Evolutionary conservation across 2,329 filamentous ascomycete species (phyloP), one percentile per base, ranked within the genome.

Genomic region (Pyrenophora tritici-repentis): DNA sequence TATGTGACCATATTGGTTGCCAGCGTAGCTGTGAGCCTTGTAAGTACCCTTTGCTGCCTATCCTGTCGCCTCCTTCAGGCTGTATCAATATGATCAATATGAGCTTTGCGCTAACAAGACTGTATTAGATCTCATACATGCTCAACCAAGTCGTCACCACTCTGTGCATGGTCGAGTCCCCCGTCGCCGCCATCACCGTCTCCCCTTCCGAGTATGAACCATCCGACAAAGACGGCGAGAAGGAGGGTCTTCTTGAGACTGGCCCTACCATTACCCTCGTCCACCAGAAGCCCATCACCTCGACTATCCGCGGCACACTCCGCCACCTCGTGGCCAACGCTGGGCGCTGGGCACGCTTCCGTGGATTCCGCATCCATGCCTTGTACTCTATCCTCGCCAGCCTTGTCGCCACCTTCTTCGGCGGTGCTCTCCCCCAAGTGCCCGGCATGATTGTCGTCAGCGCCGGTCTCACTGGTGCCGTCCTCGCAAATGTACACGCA

Each of bases 401-500:
- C 48, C 68, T 76, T 62, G 64, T 73, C 62, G 67, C 77, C 45
- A 72, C 71, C 47, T 65, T 84, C 57, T 66, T 88, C 62, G 58
- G 73, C 14, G 63, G 67, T 29, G 58, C 77, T 38, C 61, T 78
- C 26, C 66, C 75, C 43, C n/a, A 66, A 35, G 55, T 76, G 33
- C 67, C 83, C 16, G 74, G 80, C 51, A 72, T 77, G 49, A 67
- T 77, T 42, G 59, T 86, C 46, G 33, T 89, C 47, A 77, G 78
- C 46, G 79, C 79, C 45, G 79, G 87, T 42, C 50, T 88, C 35
- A 79, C 84, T 20, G 79, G 83, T 43, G 72, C 93, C 17, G 72
- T 82, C 16, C 78, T 89, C 26, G 83, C 87, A 32, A 88, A 88
- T 65, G 73, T 93, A 52, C 83, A 85, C 70, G 83, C 92, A 61